Evolutionary conservation across 495 filamentous ascomycete species (phyloP), one percentile per base, ranked within the genome.

Genomic region (Penicillium diatomitis): DNA sequence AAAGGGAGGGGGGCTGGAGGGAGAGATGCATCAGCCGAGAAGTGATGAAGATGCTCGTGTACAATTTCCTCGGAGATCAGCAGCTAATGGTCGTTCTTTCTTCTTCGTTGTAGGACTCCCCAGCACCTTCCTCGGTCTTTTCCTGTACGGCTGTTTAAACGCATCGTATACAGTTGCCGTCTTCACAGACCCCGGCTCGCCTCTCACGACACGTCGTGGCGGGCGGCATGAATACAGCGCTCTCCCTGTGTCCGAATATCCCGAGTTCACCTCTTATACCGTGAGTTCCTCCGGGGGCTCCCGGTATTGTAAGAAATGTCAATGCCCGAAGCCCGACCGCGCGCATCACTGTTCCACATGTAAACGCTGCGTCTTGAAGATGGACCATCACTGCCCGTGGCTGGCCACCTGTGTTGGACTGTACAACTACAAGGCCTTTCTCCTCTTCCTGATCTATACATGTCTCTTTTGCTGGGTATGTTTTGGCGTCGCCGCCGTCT

Each of bases 321-420:
- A 91, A 67, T 82, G 81, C 32, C 80, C 82, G 44, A 98, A 98
- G 70, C 92, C 92, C 38, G 94, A 97, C 68, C 90, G 92, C 31
- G 81, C 94, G 33, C 92, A 98, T 63, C 92, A 98, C 73, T 98
- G 92, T 75, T 91, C 86, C 8, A 87, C 88, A 9, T 98, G 92
- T 67, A 80, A 83, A 48, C 82, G 84, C 52, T 98, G 92, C 64
- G 91, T 98, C 8, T 73, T 97, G 61, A 97, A 97, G 69, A 98
- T 98, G 92, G 92, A 98, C 65, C 92, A 98, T 65, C 92, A 98
- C 70, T 98, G 92, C 58, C 92, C 92, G 5, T 98, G 92, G 92
- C 76, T 97, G 41, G 92, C 94, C 12, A 96, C 88, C 3, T 98
- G 92, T 61, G 85, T 98, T 41, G 94, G 94, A 28, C 68, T 98